Evolutionary conservation across 768 basidiomycete species (phyloP), one percentile per base, ranked within the genome.

Genomic region (Imleria badia): DNA sequence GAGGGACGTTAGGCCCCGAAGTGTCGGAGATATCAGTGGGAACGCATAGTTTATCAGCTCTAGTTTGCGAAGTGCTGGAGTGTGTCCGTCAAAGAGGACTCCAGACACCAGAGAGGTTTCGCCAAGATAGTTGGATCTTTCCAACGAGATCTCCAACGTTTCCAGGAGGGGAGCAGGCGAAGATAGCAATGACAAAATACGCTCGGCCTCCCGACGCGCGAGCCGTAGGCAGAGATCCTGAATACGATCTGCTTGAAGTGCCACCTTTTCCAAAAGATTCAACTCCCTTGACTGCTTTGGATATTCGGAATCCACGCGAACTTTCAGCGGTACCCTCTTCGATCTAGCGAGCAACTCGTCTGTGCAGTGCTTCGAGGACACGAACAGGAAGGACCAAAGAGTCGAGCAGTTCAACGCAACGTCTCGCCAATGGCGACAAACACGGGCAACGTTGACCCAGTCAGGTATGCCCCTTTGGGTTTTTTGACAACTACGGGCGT

Each of bases 301-400:
- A 67, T 48, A 76, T 53, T 41, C 64, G 52, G 22, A 76, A 63
- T 66, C 62, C 4, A 47, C 29, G 35, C 48, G n/a, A 30, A 69
- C 45, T 33, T 53, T 54, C 39, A 69, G 41, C 31, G 72, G 67
- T 15, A 72, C 72, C 63, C 65, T 72, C 59, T 77, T 79, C 4
- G 80, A 81, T 20, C 79, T 71, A 34, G 60, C 64, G 23, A 81
- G 55, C 70, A 81, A 75, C 59, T 76, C 77, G 49, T 73, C 67
- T 17, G 71, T 72, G 74, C 75, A 77, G 30, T 55, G 59, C 10
- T 66, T 69, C 23, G 66, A 69, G 11, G 57, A 60, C 36, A 77
- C 73, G 3, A 71, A 60, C 22, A 73, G 65, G 42, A 61, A 63
- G 22, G 58, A 70, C 79, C 80, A 82, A 36, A 81, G 69, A 13